phyloP scores from a whole-genome alignment of 495 filamentous ascomycete genomes.

The Astrothelium subdiscretum region DNA sequence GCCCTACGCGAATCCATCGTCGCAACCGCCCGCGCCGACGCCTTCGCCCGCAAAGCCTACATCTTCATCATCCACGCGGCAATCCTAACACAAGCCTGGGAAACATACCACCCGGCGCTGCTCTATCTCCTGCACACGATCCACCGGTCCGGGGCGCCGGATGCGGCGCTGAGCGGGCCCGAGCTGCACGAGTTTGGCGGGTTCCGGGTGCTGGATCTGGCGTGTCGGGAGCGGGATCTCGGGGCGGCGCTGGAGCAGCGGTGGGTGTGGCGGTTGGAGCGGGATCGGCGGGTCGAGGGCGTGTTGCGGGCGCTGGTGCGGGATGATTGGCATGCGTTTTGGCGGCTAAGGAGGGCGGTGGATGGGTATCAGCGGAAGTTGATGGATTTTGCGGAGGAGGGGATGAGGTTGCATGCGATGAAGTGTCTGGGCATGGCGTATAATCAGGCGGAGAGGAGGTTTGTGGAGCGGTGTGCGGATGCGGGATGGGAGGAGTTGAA shows the following conservation, averaged over 20 bases:
- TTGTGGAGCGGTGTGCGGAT: conserved; percentile 50
- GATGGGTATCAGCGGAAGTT: conserved; percentile 65
- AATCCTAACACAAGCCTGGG: conserved; percentile 64
- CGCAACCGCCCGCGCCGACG: conserved; percentile 53
- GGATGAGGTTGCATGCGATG: conserved; percentile 58
- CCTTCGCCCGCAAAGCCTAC: conserved; percentile 36
- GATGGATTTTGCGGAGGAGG: conserved; percentile 67
- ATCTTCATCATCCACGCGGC: conserved; percentile 70
- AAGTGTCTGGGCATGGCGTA: conserved; percentile 79
- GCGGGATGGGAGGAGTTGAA: conserved; percentile 57
- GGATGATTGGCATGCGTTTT: conserved; percentile 75
- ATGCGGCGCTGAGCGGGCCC: conserved; percentile 47
- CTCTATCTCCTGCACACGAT: conserved; percentile 43
- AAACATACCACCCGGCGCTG: conserved; percentile 83
- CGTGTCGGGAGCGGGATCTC: conserved; percentile 71
- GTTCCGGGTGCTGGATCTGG: conserved; percentile 78
- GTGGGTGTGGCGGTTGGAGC: conserved; percentile 43
- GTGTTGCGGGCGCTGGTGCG: conserved; percentile 60
- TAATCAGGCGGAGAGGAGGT: conserved; percentile 53
- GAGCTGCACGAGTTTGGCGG: conserved; percentile 67
- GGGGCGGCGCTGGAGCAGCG: conserved; percentile 54
- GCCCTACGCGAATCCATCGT: conserved; percentile 86
- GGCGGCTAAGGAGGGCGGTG: conserved; percentile 54
- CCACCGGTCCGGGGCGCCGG: conserved; percentile 19
- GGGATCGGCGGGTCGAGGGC: conserved; percentile 51